Evolutionary conservation across 2,329 filamentous ascomycete genomes (phyloP).

Genomic region (Huntiella decipiens): DNA sequence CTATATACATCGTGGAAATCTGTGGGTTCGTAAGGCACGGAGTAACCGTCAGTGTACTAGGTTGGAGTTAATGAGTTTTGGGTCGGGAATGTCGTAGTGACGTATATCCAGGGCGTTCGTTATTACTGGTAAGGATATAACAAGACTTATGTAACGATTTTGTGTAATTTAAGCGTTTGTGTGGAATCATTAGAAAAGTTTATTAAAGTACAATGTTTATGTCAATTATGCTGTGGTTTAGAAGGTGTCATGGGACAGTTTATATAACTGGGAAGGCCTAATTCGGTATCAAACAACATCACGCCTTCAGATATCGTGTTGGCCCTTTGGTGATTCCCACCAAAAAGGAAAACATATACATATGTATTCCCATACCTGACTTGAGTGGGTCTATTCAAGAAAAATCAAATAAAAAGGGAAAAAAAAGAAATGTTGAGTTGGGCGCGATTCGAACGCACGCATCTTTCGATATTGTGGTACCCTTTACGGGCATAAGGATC

Average conservation of each 20-base stretch:
- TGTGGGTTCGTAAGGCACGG: not conserved
- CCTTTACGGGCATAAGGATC: slow-evolving; percentile 12
- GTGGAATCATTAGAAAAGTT: no score
- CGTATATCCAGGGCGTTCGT: not conserved
- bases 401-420: not conserved
- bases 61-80: not conserved
- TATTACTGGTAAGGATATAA: not conserved
- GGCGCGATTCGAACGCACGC: slow-evolving; percentile 12
- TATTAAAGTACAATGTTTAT: no score
- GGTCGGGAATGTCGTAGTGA: not conserved
- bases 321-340: not conserved
- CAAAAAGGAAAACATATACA: not conserved
- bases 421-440: slow-evolving; percentile 9
- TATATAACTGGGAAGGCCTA: not conserved
- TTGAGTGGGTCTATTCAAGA: not conserved
- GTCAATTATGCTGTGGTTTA: not conserved
- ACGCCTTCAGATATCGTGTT: not conserved
- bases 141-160: no score
- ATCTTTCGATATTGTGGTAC: slow-evolving; percentile 11
- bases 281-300: not conserved
- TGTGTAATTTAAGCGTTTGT: no score
- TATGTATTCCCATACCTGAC: not conserved
- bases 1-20: not conserved
- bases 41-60: not conserved
- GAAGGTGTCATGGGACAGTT: not conserved